Conservation (phyloP, 805 yeast species). For the Scheffersomyces coipomensis region DNA sequence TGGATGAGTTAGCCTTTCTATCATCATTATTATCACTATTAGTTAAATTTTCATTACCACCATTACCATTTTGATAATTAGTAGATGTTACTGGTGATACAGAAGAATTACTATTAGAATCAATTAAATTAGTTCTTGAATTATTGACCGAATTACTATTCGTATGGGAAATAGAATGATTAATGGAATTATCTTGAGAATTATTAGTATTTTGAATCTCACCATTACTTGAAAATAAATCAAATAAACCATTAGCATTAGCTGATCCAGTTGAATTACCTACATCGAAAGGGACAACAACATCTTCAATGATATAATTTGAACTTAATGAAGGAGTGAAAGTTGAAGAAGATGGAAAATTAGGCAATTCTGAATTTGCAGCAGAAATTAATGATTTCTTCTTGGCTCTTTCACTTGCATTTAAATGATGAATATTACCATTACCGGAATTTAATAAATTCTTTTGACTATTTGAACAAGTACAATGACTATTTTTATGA, state of each 20-base stretch:
- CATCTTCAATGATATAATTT: slow-evolving; percentile 28
- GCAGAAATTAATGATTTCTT: slow-evolving; percentile 11
- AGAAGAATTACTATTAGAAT: not conserved
- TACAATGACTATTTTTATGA: slow-evolving; percentile 39
- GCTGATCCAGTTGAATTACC: slow-evolving; percentile 7
- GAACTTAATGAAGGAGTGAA: slow-evolving; percentile 2
- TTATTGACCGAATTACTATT: not conserved
- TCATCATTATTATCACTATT: slow-evolving; percentile 1
- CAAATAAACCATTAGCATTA: slow-evolving; percentile 23
- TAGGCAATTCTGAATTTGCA: slow-evolving; percentile 7
- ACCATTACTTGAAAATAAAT: slow-evolving; percentile 17
- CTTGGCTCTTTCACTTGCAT: slow-evolving; percentile 12
- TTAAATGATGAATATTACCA: slow-evolving; percentile 12
- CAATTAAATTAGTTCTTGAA: not conserved
- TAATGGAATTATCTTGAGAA: too few relatives aligned
- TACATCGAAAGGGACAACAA: slow-evolving; percentile 27
- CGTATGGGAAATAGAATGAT: not conserved
- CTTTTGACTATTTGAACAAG: slow-evolving; percentile 29
- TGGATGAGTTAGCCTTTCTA: not conserved
- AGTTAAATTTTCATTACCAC: not conserved
- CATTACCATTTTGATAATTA: not conserved
- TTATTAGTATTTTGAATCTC: too few relatives aligned
- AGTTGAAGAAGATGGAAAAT: slow-evolving; percentile 2
- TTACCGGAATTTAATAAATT: slow-evolving; percentile 4
- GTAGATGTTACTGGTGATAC: not conserved